A percentile compares a stretch with the other conserved stretches of the same genome.
Evolutionary conservation across 2,329 filamentous ascomycete species (phyloP).

Genomic region (Rhinocladiella mackenziei): DNA sequence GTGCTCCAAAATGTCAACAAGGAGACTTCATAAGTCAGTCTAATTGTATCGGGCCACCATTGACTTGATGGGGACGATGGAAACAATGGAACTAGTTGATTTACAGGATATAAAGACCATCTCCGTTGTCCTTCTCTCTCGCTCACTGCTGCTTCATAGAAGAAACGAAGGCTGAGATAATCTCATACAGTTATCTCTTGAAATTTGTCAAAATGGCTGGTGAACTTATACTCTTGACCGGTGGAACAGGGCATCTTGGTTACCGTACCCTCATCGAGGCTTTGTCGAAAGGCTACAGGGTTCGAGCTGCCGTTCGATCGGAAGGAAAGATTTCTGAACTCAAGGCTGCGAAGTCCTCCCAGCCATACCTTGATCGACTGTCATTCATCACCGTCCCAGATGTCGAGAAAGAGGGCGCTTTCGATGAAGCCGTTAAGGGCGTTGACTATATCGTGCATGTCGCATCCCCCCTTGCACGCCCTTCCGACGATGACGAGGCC

Average conservation of each 20-base stretch:
- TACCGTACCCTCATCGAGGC: slow-evolving; percentile 28
- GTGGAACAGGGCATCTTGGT: slow-evolving; percentile 30
- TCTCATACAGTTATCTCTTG: slow-evolving; percentile 1
- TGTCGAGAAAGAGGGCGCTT: slow-evolving; percentile 68
- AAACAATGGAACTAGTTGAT: no score
- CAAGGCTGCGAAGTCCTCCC: slow-evolving; percentile 21
- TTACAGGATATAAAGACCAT: no score
- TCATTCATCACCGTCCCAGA: slow-evolving; percentile 67
- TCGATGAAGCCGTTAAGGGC: slow-evolving; percentile 58
- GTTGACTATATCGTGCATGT: slow-evolving; percentile 39
- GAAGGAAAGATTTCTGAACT: slow-evolving; percentile 25
- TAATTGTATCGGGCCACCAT: no score
- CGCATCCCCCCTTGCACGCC: slow-evolving; percentile 26
- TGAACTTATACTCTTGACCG: slow-evolving; percentile 27
- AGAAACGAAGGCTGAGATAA: not conserved
- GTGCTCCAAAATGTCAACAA: no score
- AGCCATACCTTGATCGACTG: slow-evolving; percentile 46
- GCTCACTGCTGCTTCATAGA: not conserved
- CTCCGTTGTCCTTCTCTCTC: no score
- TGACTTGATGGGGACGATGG: no score
- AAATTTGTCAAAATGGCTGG: slow-evolving; percentile 11
- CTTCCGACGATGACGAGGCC: slow-evolving; percentile 14
- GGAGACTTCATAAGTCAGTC: no score
- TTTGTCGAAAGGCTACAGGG: slow-evolving; percentile 29
- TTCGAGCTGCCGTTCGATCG: slow-evolving; percentile 30